These are phyloP conservation scores for Plectosphaerella cucumerina DNA, from an alignment of 2,329 filamentous ascomycete genomes.

Conservation along the genomic window DNA sequence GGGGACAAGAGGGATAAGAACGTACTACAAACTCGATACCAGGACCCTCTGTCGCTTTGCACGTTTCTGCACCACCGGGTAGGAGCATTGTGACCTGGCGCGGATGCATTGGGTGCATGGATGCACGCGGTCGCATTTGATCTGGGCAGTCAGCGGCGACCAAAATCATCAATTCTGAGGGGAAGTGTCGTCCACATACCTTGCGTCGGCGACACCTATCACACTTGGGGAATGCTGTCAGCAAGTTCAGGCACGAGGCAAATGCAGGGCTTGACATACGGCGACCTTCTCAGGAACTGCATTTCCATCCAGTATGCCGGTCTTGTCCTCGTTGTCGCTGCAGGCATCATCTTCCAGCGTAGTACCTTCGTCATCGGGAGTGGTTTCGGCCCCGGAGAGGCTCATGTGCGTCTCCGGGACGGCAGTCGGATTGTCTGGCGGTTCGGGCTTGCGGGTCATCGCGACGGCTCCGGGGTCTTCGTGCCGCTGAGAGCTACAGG, in stretches of 20 bases:
- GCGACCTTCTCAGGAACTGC: background rate
- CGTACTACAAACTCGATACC: conserved; percentile 5
- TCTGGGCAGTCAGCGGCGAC: background rate
- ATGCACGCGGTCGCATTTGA: conserved; percentile 5
- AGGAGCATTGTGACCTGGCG: conserved; percentile 2
- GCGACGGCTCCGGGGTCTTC: too few species aligned
- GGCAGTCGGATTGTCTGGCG: too few species aligned
- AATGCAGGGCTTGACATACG: background rate
- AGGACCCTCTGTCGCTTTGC: conserved; percentile 4
- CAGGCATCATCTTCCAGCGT: background rate
- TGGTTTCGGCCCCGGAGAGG: too few species aligned
- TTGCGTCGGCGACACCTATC: conserved; percentile 8
- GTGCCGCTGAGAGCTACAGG: too few species aligned
- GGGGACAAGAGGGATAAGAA: background rate
- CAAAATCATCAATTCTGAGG: background rate
- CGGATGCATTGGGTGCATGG: conserved; percentile 6
- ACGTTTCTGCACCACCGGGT: conserved; percentile 3
- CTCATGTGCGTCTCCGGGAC: too few species aligned
- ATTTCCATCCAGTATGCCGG: background rate
- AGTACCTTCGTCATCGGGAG: background rate
- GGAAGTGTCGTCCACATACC: background rate
- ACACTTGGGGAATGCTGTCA: too few species aligned
- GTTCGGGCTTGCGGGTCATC: too few species aligned
- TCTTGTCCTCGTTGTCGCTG: background rate
- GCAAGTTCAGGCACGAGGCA: too few species aligned